Conservation (phyloP, 1,284 basidiomycete species). For the Ceratobasidium sp. region DNA sequence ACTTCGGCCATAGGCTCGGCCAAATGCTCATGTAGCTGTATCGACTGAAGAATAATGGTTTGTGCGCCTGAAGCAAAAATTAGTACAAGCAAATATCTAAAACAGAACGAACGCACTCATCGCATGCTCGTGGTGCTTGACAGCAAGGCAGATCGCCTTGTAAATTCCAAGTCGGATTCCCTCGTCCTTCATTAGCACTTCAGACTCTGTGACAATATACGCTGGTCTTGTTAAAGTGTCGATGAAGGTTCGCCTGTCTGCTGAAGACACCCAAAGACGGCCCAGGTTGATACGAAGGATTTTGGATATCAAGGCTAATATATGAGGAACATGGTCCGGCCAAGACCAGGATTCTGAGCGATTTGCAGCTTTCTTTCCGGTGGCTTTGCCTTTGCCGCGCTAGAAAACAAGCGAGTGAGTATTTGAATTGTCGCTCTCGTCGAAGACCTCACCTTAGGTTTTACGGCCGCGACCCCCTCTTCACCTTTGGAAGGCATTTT, state of each 20-base stretch:
- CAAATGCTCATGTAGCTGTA: slow-evolving; percentile 96
- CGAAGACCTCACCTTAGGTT: slow-evolving; percentile 54
- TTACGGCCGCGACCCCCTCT: slow-evolving; percentile 62
- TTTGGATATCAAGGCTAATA: slow-evolving; percentile 77
- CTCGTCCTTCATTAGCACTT: slow-evolving; percentile 86
- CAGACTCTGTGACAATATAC: slow-evolving; percentile 88
- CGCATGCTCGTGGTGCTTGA: slow-evolving; percentile 90
- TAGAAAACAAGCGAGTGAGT: slow-evolving; percentile 49
- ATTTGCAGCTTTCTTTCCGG: slow-evolving; percentile 62
- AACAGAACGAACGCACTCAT: slow-evolving; percentile 62
- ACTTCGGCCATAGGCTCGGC: slow-evolving; percentile 95
- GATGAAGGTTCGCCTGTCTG: slow-evolving; percentile 86
- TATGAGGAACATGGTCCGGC: slow-evolving; percentile 79
- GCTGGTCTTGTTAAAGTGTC: slow-evolving; percentile 87
- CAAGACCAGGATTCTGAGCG: slow-evolving; percentile 74
- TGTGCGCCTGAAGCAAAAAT: slow-evolving; percentile 66
- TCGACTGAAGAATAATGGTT: slow-evolving; percentile 89
- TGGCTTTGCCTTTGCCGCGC: slow-evolving; percentile 66
- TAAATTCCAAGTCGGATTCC: slow-evolving; percentile 82
- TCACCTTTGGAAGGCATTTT: slow-evolving; percentile 72
- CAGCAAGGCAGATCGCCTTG: slow-evolving; percentile 91
- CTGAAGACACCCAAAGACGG: slow-evolving; percentile 88
- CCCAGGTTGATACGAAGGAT: slow-evolving; percentile 81
- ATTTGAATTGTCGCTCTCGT: neutral
- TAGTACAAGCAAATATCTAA: neutral